A percentile compares a stretch with the other conserved stretches of the same genome.
Conservation (phyloP, 2,329 filamentous ascomycete species). For the Cryphonectria naterciae region DNA sequence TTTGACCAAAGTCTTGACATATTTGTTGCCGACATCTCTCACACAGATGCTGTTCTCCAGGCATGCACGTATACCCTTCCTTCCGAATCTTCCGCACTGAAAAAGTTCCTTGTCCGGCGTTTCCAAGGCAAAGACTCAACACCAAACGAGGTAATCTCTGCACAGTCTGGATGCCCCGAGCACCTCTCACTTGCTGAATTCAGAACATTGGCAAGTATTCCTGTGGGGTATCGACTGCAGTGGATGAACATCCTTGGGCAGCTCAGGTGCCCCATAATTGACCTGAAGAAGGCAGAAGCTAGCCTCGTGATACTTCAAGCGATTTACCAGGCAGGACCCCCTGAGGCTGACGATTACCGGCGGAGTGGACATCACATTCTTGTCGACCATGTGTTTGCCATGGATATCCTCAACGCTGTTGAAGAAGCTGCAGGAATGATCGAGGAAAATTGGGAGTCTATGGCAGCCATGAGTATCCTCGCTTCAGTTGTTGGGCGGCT, state of each 20-base stretch:
- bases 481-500: slow-evolving; percentile 47
- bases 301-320: slow-evolving; percentile 53
- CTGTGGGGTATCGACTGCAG: slow-evolving; percentile 52
- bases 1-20: slow-evolving; percentile 38
- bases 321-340: slow-evolving; percentile 51
- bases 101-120: slow-evolving; percentile 46
- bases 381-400: slow-evolving; percentile 39
- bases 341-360: slow-evolving; percentile 23
- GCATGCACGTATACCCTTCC: slow-evolving; percentile 49
- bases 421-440: slow-evolving; percentile 39
- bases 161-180: slow-evolving; percentile 50
- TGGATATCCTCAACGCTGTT: slow-evolving; percentile 40
- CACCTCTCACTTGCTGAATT: slow-evolving; percentile 58
- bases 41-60: slow-evolving; percentile 33
- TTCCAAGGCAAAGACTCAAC: slow-evolving; percentile 16
- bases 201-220: slow-evolving; percentile 53
- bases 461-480: slow-evolving; percentile 44
- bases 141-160: slow-evolving; percentile 58
- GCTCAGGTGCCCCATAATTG: slow-evolving; percentile 50
- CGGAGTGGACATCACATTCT: slow-evolving; percentile 44
- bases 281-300: slow-evolving; percentile 55
- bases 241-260: slow-evolving; percentile 61
- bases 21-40: slow-evolving; percentile 30
- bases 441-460: slow-evolving; percentile 57
- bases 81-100: slow-evolving; percentile 36